A percentile compares a stretch with the other conserved stretches of the same genome.
Evolutionary conservation across 1,284 basidiomycete genomes (phyloP).

Genomic region (Caloboletus inedulis): DNA sequence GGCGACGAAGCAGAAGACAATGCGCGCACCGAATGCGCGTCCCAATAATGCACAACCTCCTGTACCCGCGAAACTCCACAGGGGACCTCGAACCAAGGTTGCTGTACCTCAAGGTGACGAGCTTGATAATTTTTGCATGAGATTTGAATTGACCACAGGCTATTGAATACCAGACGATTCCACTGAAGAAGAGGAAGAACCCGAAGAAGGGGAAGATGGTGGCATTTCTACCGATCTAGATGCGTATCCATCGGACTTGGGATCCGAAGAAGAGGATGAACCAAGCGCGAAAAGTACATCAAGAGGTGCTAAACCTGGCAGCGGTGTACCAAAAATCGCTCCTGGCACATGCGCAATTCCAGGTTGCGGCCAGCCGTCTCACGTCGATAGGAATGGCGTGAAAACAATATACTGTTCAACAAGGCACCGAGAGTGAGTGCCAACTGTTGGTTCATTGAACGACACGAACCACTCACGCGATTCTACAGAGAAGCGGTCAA

Average conservation of each 20-base stretch:
- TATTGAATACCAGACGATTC: slow-evolving; percentile 20
- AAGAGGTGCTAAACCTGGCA: slow-evolving; percentile 13
- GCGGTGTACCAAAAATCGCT: slow-evolving; percentile 1
- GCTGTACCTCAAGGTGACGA: slow-evolving; percentile 25
- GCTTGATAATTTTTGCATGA: slow-evolving; percentile 7
- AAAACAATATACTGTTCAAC: slow-evolving; percentile 32
- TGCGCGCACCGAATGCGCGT: slow-evolving; percentile 8
- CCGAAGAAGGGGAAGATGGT: slow-evolving; percentile 17
- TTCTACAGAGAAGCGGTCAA: slow-evolving; percentile 31
- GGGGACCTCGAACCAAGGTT: slow-evolving; percentile 11
- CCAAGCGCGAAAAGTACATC: slow-evolving; percentile 10
- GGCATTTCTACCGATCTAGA: slow-evolving; percentile 30
- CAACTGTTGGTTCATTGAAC: neutral
- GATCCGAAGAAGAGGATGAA: slow-evolving; percentile 25
- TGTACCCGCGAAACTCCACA: slow-evolving; percentile 10
- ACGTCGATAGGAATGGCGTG: slow-evolving; percentile 28
- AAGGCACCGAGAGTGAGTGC: slow-evolving; percentile 33
- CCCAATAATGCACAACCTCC: slow-evolving; percentile 4
- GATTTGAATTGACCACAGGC: slow-evolving; percentile 11
- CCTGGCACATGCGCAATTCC: slow-evolving; percentile 26
- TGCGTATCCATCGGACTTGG: slow-evolving; percentile 34
- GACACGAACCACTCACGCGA: slow-evolving; percentile 7
- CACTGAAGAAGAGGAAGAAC: slow-evolving; percentile 28
- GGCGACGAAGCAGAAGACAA: slow-evolving; percentile 22
- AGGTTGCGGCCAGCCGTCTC: slow-evolving; percentile 24